Conservation (phyloP, 1,284 basidiomycete species). For the Sutorius eximius region DNA sequence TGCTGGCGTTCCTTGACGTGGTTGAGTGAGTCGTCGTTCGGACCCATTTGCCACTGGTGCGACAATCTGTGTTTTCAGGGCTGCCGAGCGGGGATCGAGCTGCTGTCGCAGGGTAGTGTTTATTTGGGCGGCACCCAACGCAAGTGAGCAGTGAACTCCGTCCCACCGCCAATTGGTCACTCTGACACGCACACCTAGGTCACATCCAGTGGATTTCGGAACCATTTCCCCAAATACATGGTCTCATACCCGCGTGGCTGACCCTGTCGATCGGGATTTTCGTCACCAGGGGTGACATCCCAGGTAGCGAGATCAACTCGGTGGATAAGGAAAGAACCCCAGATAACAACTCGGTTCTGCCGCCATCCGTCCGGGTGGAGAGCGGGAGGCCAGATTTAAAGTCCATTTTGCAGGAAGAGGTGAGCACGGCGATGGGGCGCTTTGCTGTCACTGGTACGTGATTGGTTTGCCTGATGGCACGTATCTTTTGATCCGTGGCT, state of each 20-base stretch:
- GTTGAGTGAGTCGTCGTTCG: slow-evolving; percentile 34
- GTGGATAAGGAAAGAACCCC: slow-evolving; percentile 9
- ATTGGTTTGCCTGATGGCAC: no score
- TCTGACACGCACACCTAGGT: slow-evolving; percentile 12
- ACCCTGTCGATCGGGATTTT: slow-evolving; percentile 36
- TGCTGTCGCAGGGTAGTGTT: slow-evolving; percentile 36
- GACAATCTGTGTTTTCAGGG: slow-evolving; percentile 18
- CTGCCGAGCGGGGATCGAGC: slow-evolving; percentile 20
- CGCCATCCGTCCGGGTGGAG: slow-evolving; percentile 18
- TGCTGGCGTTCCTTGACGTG: slow-evolving; percentile 40
- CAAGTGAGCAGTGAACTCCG: slow-evolving; percentile 25
- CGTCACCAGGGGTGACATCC: slow-evolving; percentile 27
- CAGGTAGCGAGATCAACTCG: slow-evolving; percentile 4
- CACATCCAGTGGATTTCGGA: slow-evolving; percentile 39
- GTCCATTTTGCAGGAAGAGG: slow-evolving; percentile 23
- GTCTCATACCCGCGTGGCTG: slow-evolving; percentile 24
- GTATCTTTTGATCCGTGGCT: not conserved
- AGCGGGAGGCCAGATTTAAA: slow-evolving; percentile 24
- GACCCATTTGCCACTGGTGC: no score
- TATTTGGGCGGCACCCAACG: slow-evolving; percentile 41
- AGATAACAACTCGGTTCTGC: slow-evolving; percentile 11
- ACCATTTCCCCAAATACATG: slow-evolving; percentile 27
- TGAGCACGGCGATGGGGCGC: slow-evolving; percentile 22
- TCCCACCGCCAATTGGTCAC: not conserved
- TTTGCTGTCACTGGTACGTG: slow-evolving; percentile 30